phyloP scores from a whole-genome alignment of 305 asterid species.

The Fraxinus baroniana region DNA sequence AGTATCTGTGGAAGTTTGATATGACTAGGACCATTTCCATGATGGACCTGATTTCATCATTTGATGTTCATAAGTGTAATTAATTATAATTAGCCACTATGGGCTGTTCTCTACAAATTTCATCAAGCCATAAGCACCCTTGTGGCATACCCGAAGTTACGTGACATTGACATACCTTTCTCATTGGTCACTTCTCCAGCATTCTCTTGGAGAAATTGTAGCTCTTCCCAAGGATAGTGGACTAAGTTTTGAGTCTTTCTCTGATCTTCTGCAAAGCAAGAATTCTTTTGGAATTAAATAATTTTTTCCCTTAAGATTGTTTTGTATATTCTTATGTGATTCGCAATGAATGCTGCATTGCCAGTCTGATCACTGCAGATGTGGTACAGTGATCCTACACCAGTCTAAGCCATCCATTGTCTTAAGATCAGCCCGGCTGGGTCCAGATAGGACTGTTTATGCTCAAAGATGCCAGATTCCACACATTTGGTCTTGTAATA shows the following conservation, averaged over 20 bases:
- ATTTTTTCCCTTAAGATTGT: background rate
- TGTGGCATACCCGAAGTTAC: background rate
- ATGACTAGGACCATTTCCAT: background rate
- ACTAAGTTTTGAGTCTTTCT: background rate
- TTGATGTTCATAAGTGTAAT: background rate
- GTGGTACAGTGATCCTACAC: background rate
- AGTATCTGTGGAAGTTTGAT: background rate
- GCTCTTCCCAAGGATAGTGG: background rate
- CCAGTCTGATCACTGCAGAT: background rate
- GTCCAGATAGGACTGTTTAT: background rate
- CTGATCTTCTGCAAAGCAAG: background rate
- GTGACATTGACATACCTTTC: background rate
- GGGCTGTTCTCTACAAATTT: background rate
- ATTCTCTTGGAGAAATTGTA: background rate
- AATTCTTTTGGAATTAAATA: background rate
- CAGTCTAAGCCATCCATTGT: background rate
- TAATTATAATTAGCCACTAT: background rate
- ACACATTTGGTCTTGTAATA: background rate
- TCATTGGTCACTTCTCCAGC: background rate
- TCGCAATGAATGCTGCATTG: background rate
- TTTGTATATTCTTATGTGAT: background rate
- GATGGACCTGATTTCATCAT: background rate
- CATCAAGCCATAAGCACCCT: background rate
- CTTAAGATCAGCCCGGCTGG: background rate
- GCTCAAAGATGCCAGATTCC: background rate